A percentile compares a stretch with the other conserved stretches of the same genome.
phyloP scores from a whole-genome alignment of 1,139 yeast species.

The Taiozyma sp. region DNA sequence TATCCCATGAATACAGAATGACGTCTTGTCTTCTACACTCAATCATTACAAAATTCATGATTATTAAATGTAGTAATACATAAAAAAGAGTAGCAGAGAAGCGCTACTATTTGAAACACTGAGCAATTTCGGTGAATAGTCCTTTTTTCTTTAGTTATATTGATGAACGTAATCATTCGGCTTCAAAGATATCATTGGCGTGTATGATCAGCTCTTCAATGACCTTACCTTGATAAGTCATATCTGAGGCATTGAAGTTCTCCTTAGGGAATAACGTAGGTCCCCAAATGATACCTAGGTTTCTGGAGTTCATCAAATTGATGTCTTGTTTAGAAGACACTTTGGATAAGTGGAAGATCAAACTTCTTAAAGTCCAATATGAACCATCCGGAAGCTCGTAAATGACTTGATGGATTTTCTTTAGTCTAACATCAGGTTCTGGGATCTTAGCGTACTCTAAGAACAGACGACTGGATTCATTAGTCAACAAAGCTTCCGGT shows the following conservation, averaged over 20 bases:
- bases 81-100: not conserved
- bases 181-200: slow-evolving; percentile 86
- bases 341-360: slow-evolving; percentile 79
- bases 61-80: not conserved
- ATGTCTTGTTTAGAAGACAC: slow-evolving; percentile 58
- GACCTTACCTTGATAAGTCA: slow-evolving; percentile 75
- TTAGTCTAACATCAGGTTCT: slow-evolving; percentile 53
- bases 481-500: slow-evolving; percentile 68
- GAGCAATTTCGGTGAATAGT: not conserved
- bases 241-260: slow-evolving; percentile 66
- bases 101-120: not conserved
- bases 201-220: slow-evolving; percentile 80
- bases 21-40: not conserved
- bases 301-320: slow-evolving; percentile 77
- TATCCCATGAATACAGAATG: slow-evolving; percentile 9
- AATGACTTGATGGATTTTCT: slow-evolving; percentile 80
- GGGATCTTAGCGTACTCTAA: slow-evolving; percentile 72
- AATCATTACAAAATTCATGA: not conserved
- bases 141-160: not conserved
- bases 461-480: slow-evolving; percentile 50
- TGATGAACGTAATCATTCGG: slow-evolving; percentile 34
- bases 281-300: slow-evolving; percentile 90
- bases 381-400: slow-evolving; percentile 93
- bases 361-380: slow-evolving; percentile 82
- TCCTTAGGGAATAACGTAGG: slow-evolving; percentile 70